Evolutionary conservation across 2,329 filamentous ascomycete species (phyloP), one percentile per base, ranked within the genome.

Genomic region (Neocatenulostroma microsporum): DNA sequence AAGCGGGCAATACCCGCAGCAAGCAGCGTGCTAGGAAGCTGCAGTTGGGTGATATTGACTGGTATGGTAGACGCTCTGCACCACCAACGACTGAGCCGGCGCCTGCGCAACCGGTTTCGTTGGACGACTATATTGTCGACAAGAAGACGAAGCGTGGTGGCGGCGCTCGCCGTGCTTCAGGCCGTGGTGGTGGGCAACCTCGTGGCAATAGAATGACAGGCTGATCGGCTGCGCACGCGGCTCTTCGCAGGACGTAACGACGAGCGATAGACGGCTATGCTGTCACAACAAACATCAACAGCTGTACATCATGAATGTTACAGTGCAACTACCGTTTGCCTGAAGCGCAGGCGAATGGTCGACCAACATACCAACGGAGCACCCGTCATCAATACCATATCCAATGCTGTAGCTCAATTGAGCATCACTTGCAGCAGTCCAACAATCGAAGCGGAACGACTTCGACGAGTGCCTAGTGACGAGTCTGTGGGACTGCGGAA

Each of bases 31-130:
- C 84, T 40, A 78, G 91, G 54, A 94, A 94, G 63, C 70, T 98
- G 42, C 89, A 96, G 60, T 75, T 96, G 41, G 94, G 86, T 63
- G 91, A 98, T 63, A 85, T 98, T 61, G 89, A 98, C 63, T 98
- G 91, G 91, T 95, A 89, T 68, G 52, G 40, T 39, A 39, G 42
- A 9, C 37, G 39, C 17, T 39, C 41, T 44, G 28, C 41, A 42
- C 30, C 38, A 36, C 26, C 41, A 37, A 38, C 37, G 12, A 23
- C 36, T 34, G 17, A 34, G 37, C 35, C 39, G 30, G 40, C 48
- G 33, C 39, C 36, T 39, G 42, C 37, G 15, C 32, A 41, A 18
- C 25, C 34, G 20, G 26, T 38, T 26, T 50, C 47, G 23, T 46
- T 57, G 34, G 54, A 56, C 33, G 45, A 47, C 39, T 55, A 51